phyloP scores from a whole-genome alignment of 73 alveolate species.

The Blepharisma stoltei region DNA sequence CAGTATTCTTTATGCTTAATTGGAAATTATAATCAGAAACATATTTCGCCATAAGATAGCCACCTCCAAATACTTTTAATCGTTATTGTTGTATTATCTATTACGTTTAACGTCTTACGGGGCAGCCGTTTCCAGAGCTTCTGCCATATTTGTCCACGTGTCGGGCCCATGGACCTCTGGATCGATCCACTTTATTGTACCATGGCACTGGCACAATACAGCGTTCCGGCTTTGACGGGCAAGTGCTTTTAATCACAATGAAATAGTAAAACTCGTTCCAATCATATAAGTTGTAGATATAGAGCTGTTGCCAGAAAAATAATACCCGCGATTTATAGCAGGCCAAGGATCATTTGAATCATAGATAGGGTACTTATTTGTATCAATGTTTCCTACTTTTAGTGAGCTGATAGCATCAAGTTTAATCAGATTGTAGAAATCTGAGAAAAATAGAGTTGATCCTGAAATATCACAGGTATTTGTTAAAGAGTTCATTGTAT shows the following conservation, averaged over 20 bases:
- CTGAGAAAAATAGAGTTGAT: background rate
- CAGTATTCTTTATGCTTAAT: too few relatives aligned
- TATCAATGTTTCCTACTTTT: background rate
- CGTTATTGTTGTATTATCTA: too few relatives aligned
- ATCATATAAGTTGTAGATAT: background rate
- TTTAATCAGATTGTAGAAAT: background rate
- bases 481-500: background rate
- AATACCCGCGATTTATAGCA: conserved; percentile 23
- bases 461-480: background rate
- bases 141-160: too few relatives aligned
- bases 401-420: background rate
- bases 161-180: too few relatives aligned
- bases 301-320: background rate
- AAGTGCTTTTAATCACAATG: background rate
- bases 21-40: too few relatives aligned
- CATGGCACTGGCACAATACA: too few relatives aligned
- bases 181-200: too few relatives aligned
- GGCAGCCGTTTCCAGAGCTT: too few relatives aligned
- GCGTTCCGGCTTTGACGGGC: too few relatives aligned
- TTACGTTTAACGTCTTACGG: too few relatives aligned
- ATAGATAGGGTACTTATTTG: background rate
- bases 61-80: too few relatives aligned
- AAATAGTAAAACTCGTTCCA: background rate
- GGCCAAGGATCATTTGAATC: background rate
- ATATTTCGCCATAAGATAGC: too few relatives aligned